Conservation (phyloP, 2,329 filamentous ascomycete genomes). For the Cladophialophora psammophila region DNA sequence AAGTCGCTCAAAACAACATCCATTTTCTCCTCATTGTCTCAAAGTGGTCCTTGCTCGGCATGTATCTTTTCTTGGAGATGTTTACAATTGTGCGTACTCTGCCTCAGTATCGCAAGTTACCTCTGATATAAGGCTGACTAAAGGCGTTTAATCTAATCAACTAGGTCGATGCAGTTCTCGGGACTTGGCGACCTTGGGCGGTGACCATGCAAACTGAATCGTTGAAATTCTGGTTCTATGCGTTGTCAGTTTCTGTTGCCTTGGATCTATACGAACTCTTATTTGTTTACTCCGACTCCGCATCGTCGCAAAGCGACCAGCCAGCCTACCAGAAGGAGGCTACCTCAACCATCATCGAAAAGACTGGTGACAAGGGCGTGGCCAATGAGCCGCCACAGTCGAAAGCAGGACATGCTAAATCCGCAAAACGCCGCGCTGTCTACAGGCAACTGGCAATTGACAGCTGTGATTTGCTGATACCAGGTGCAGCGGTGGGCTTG, state of each 20-base stretch:
- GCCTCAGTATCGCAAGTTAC: conserved; percentile 35
- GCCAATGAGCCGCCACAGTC: not conserved
- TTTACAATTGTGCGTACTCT: conserved; percentile 65
- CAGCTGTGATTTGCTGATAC: conserved; percentile 68
- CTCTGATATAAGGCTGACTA: conserved; percentile 39
- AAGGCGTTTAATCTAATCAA: not conserved
- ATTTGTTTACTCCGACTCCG: not conserved
- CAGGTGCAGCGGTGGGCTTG: conserved; percentile 68
- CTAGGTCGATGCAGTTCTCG: conserved; percentile 12
- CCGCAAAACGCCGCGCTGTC: conserved; percentile 21
- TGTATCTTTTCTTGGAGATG: conserved; percentile 73
- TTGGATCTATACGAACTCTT: conserved; percentile 53
- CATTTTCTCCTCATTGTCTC: conserved; percentile 61
- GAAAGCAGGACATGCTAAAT: not conserved
- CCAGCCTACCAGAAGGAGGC: conserved; percentile 9
- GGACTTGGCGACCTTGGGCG: conserved; percentile 47
- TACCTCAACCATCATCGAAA: not conserved
- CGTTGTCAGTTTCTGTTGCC: conserved; percentile 61
- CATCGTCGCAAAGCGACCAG: conserved; percentile 1
- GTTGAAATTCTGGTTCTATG: conserved; percentile 74
- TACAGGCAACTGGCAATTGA: conserved; percentile 63
- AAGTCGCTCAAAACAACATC: conserved; percentile 41
- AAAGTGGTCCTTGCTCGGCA: conserved; percentile 66
- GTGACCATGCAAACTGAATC: conserved; percentile 63
- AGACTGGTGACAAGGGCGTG: not conserved